These are phyloP conservation scores for Xylaria sp. DNA, from an alignment of 2,329 filamentous ascomycete species.

Conservation along the genomic window DNA sequence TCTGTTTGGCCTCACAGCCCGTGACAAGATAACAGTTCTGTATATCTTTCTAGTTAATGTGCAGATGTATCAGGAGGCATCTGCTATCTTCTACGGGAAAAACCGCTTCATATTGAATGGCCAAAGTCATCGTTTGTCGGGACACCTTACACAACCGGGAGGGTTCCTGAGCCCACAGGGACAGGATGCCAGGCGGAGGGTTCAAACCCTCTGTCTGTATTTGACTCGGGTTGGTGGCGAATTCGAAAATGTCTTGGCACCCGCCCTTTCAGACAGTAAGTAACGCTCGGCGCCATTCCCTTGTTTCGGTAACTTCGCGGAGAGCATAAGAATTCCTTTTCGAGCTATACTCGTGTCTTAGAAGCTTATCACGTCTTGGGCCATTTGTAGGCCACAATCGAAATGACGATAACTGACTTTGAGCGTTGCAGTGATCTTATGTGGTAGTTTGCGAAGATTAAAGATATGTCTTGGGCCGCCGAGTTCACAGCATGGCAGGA, in stretches of 20 bases:
- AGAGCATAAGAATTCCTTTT: background rate
- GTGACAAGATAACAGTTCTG: slow-evolving; percentile 31
- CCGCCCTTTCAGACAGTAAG: slow-evolving; percentile 46
- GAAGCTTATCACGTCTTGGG: background rate
- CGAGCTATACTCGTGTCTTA: background rate
- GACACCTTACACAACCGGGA: slow-evolving; percentile 44
- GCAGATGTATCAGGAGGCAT: slow-evolving; percentile 51
- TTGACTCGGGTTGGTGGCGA: slow-evolving; percentile 48
- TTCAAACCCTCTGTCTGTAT: slow-evolving; percentile 44
- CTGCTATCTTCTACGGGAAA: slow-evolving; percentile 48
- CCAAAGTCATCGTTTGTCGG: slow-evolving; percentile 45
- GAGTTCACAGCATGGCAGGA: slow-evolving; percentile 33
- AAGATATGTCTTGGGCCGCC: slow-evolving; percentile 44
- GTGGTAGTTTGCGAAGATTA: slow-evolving; percentile 45
- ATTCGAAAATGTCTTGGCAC: slow-evolving; percentile 46
- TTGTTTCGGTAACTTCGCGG: background rate
- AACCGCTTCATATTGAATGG: slow-evolving; percentile 48
- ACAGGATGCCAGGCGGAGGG: slow-evolving; percentile 45
- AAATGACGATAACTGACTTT: background rate
- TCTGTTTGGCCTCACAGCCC: slow-evolving; percentile 35
- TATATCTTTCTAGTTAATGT: slow-evolving; percentile 47
- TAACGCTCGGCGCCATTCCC: background rate
- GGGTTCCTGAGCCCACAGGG: slow-evolving; percentile 48
- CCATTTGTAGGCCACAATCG: background rate
- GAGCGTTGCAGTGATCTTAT: slow-evolving; percentile 41